Conservation (phyloP, 257 asterid genomes). For the Jasminum sambac region DNA sequence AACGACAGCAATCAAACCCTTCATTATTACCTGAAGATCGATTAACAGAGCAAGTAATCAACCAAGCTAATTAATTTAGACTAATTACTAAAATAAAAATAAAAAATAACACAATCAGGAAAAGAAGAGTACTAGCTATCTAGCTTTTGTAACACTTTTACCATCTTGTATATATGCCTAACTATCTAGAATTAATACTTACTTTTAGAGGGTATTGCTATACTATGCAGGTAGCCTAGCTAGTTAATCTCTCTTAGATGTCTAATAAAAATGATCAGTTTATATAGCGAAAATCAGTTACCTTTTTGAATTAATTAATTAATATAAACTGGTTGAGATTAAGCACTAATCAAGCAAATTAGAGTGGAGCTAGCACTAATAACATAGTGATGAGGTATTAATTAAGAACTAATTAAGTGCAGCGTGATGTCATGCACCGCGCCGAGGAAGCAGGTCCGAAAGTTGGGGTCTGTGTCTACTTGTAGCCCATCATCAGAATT, state of each 20-base stretch:
- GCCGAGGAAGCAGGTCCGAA: background rate
- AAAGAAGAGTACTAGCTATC: background rate
- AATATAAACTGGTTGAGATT: background rate
- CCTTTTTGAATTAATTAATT: slow-evolving; percentile 1
- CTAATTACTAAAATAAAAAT: background rate
- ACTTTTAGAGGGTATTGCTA: no score
- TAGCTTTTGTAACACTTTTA: background rate
- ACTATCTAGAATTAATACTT: background rate
- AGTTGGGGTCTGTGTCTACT: background rate
- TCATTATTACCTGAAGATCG: background rate
- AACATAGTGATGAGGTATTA: background rate
- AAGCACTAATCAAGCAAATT: slow-evolving; percentile 1
- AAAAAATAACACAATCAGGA: background rate
- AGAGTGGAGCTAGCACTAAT: slow-evolving; percentile 5
- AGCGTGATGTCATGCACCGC: background rate
- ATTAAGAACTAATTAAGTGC: background rate
- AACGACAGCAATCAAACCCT: background rate
- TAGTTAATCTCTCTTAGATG: background rate
- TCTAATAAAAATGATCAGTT: background rate
- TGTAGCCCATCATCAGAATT: background rate
- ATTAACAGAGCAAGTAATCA: background rate
- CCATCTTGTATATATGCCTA: background rate
- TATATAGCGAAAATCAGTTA: background rate
- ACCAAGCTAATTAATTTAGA: background rate
- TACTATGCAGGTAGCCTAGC: background rate